Percentiles rank a stretch among this genome's conserved stretches.
Evolutionary conservation across 148 eudicot genomes (phyloP).

Genomic region (Camellia lanceoleosa): DNA sequence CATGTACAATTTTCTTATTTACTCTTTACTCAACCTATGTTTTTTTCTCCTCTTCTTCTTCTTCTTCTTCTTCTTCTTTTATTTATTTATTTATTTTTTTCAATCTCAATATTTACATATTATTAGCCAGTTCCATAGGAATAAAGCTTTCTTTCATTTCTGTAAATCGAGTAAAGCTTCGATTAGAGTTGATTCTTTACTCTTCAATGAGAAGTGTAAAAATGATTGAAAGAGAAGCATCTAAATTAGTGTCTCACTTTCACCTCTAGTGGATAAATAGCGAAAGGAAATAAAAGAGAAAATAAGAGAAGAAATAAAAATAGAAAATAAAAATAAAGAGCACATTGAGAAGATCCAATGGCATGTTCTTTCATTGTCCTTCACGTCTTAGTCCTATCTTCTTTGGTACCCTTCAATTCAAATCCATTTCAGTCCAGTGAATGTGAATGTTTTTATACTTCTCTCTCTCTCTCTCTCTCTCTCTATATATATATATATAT

Average conservation of each 20-base stretch:
- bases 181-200: no score
- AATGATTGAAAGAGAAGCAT: not conserved
- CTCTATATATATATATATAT: no score
- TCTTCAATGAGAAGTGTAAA: not conserved
- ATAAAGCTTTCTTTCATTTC: not conserved
- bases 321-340: not conserved
- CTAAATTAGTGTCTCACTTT: not conserved
- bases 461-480: no score
- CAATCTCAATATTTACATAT: not conserved
- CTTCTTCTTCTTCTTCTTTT: no score
- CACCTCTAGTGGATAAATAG: not conserved
- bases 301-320: not conserved
- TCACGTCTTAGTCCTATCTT: not conserved
- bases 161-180: not conserved
- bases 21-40: not conserved
- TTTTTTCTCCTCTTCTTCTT: no score
- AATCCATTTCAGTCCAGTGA: not conserved
- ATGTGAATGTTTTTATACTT: not conserved
- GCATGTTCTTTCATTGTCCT: not conserved
- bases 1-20: no score
- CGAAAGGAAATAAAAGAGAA: not conserved
- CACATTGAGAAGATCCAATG: conserved; percentile 14
- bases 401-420: not conserved
- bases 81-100: no score
- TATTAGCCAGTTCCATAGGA: not conserved